Base-by-base conservation (phyloP, 768 basidiomycete genomes). In the Amanita thiersii region DNA sequence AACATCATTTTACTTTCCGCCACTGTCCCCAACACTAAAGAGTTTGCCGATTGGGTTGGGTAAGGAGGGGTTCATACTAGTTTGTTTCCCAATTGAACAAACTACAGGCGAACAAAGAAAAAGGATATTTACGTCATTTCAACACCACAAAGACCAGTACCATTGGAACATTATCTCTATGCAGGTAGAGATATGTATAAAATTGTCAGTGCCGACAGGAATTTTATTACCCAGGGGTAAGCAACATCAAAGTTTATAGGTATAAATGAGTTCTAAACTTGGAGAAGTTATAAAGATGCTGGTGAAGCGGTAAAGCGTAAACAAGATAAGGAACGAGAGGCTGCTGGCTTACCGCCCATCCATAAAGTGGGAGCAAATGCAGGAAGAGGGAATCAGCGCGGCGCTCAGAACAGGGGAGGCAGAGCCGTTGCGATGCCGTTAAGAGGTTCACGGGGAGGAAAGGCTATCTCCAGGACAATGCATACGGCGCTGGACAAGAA, bases 21-120 rank as follows among this genome's bases (percentile, higher is more conserved):
- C 6, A 99, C 96, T 2, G 94, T 99, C 0, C 93, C 96, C 5
- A 99, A 99, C 55, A 90, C 93, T 9, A 89, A 85, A 56, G 96
- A 98, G 56, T 99, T 99, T 55, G 96, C 96, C 3, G 92, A 92
- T 50, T 99, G 96, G 96, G 94, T 98, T 45, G 96, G 96, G 94
- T 97, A 57, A 56, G 83, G 57, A 36, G 17, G 19, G 20, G 29
- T 23, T 14, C 41, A 33, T 19, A 29, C 18, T 40, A 10, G 11
- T 33, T 24, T 30, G 20, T 17, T 19, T 34, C n/a, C 23, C 8
- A 15, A 33, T 10, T 19, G 47, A 43, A 23, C 39, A 20, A 9
- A 23, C 36, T 23, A 6, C 51, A 98, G 94, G 4, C 87, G 96
- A 11, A 99, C 96, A 2, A 98, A 99, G 68, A 94, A 92, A 71